Evolutionary conservation across 768 basidiomycete genomes (phyloP).

Genomic region (Kwoniella dejecticola): DNA sequence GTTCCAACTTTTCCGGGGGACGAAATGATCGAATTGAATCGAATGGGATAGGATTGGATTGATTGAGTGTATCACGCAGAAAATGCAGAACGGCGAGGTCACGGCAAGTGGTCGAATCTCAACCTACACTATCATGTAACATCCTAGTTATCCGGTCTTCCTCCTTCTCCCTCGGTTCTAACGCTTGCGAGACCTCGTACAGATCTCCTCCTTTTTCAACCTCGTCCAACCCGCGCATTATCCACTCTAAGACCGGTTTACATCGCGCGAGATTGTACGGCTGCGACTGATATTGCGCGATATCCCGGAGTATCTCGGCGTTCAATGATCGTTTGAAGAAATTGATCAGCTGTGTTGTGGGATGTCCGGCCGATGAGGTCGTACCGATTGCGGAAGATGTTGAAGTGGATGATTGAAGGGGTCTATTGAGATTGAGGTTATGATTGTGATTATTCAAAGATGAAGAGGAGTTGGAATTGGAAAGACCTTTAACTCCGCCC

Average conservation of each 20-base stretch:
- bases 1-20: too few species aligned
- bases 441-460: constrained; percentile 12
- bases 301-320: constrained; percentile 95
- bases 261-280: constrained; percentile 82
- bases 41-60: too few species aligned
- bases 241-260: constrained; percentile 68
- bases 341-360: constrained; percentile 66
- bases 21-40: too few species aligned
- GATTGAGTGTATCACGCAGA: too few species aligned
- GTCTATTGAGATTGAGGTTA: too few species aligned
- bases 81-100: background rate
- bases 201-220: constrained; percentile 58
- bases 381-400: constrained; percentile 15
- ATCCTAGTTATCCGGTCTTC: constrained; percentile 81
- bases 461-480: constrained; percentile 32
- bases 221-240: constrained; percentile 74
- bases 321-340: constrained; percentile 94
- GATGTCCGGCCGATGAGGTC: too few species aligned
- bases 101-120: background rate
- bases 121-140: constrained; percentile 50
- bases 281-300: constrained; percentile 90
- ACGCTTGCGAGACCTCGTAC: constrained; percentile 80
- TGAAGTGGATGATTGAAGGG: constrained; percentile 3
- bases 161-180: constrained; percentile 91
- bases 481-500: too few species aligned